Conservation (phyloP, 1,139 yeast genomes). For the Pneumocystis carinii region DNA sequence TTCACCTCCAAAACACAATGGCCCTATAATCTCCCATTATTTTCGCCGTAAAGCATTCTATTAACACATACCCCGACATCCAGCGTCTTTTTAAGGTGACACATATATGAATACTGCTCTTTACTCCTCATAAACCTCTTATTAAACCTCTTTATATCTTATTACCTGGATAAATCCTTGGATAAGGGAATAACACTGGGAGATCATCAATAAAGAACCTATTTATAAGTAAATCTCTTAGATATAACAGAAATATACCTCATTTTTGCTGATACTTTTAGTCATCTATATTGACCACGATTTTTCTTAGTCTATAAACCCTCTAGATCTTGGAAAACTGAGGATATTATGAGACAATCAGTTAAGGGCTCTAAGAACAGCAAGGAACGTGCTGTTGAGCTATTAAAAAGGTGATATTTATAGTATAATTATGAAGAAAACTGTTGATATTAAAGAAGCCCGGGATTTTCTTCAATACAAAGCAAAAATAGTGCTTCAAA, state of each 20-base stretch:
- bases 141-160: background rate
- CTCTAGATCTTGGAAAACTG: background rate
- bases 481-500: background rate
- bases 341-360: background rate
- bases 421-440: background rate
- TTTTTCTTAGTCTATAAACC: background rate
- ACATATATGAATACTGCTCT: constrained; percentile 95
- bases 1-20: constrained; percentile 59
- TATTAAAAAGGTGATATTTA: background rate
- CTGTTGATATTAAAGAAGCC: too few species aligned
- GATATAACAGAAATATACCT: background rate
- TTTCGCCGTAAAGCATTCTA: background rate
- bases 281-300: background rate
- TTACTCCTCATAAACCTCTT: background rate
- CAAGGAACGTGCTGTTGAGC: background rate
- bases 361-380: background rate
- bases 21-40: constrained; percentile 18
- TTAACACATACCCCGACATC: constrained; percentile 67
- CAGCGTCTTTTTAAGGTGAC: constrained; percentile 79
- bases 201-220: constrained; percentile 85
- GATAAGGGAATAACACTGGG: constrained; percentile 94
- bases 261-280: background rate
- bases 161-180: constrained; percentile 64
- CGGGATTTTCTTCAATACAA: background rate
- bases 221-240: background rate